Conservation (phyloP, 441 rosid species). For the Adansonia madagascariensis region DNA sequence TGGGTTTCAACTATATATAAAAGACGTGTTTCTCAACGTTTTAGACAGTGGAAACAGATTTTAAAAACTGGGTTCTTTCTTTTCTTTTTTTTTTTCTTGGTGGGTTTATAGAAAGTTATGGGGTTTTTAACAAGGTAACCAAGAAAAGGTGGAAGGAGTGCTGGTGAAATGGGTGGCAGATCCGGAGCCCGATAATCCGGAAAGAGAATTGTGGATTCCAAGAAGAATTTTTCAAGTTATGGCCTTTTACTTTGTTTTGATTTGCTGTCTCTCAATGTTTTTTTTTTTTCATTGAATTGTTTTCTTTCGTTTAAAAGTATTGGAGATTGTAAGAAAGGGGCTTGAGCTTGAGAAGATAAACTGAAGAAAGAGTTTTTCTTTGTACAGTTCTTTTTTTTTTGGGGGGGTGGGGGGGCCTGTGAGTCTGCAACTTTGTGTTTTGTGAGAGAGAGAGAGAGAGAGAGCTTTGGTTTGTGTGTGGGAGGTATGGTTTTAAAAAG, state of each 20-base stretch:
- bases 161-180: slow-evolving; percentile 64
- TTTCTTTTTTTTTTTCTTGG: neutral
- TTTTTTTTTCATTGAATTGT: no score
- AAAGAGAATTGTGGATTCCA: slow-evolving; percentile 47
- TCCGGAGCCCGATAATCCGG: slow-evolving; percentile 62
- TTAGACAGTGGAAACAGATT: slow-evolving; percentile 10
- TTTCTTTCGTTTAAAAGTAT: neutral
- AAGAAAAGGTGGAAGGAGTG: slow-evolving; percentile 35
- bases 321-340: neutral
- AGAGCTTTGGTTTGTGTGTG: neutral
- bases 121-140: slow-evolving; percentile 23
- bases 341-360: neutral
- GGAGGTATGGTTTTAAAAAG: neutral
- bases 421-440: neutral
- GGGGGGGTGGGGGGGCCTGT: no score
- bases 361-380: neutral
- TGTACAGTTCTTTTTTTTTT: neutral
- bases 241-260: slow-evolving; percentile 10
- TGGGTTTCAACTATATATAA: neutral
- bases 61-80: neutral
- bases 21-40: slow-evolving; percentile 7
- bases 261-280: neutral
- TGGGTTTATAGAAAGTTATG: slow-evolving; percentile 2
- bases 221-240: slow-evolving; percentile 25
- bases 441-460: neutral